Evolutionary conservation across 1,284 basidiomycete species (phyloP), one percentile per base, ranked within the genome.

Genomic region (Cryptococcus sp.): DNA sequence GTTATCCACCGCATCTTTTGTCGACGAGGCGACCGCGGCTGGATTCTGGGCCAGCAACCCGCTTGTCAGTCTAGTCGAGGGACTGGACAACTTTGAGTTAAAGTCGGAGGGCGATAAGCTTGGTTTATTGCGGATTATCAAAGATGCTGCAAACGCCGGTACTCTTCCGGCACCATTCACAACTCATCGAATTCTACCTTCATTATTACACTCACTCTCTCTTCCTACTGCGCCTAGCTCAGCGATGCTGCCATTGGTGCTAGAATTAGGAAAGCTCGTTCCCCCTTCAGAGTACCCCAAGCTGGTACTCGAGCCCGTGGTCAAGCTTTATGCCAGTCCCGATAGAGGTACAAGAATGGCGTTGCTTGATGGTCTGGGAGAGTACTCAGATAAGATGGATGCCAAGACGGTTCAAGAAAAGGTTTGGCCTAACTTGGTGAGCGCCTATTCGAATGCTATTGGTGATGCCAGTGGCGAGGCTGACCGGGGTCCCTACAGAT

Each of bases 281-380:
- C 79, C 89, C 0, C 83, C 86, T 0, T 83, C 86, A 25, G 89
- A 93, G 54, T 95, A 93, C 68, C 70, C 81, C 3, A 83, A 83
- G 45, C 76, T 85, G 1, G 85, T 96, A 15, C 77, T 94, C 1
- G 84, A 84, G 3, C 91, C 93, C 1, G 81, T 98, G 0, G 83
- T 92, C 48, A 91, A 88, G 74, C 81, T 96, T 25, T 98, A 85
- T 66, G 83, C 88, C 1, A 93, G 87, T 64, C 89, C 92, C 0
- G 94, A 99, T 77, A 85, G 96, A 47, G 93, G 92, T 0, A 93
- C 89, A 20, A 84, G 95, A 26, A 95, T 99, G 88, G 93, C 92
- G 1, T 78, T 99, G 40, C 83, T 99, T 15, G 93, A 98, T 46
- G 87, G 89, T 40, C 78, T 99, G 39, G 81, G 85, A 1, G 87